Conservation (phyloP, 2,329 filamentous ascomycete genomes). For the Trichoderma aggressivum region DNA sequence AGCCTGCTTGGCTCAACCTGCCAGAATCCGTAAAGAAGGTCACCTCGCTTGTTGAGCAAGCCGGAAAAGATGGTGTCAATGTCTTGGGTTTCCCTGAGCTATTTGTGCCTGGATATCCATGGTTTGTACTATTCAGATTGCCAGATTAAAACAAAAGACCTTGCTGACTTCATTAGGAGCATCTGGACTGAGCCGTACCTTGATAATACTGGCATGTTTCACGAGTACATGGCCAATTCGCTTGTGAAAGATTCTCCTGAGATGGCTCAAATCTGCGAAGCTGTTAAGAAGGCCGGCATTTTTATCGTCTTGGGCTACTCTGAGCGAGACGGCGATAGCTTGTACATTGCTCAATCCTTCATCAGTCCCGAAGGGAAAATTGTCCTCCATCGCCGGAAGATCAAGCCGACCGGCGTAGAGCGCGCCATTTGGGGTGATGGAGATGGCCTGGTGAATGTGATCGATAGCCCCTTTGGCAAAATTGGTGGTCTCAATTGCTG, state of each 20-base stretch:
- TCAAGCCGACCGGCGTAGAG: conserved; percentile 47
- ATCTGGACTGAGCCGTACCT: background rate
- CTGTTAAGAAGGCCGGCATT: conserved; percentile 38
- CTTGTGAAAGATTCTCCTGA: conserved; percentile 33
- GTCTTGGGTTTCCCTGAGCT: conserved; percentile 52
- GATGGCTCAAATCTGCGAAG: conserved; percentile 39
- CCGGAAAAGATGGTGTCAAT: conserved; percentile 48
- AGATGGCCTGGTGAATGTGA: conserved; percentile 37
- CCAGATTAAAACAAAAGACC: background rate
- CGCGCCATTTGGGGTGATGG: conserved; percentile 50
- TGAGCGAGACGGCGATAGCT: conserved; percentile 39
- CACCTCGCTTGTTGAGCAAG: conserved; percentile 50
- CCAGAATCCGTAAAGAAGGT: conserved; percentile 52
- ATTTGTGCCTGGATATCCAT: conserved; percentile 52
- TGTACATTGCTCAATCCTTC: conserved; percentile 48
- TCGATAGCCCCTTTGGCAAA: conserved; percentile 45
- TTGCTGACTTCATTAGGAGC: background rate
- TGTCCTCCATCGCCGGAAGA: conserved; percentile 43
- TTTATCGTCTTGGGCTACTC: conserved; percentile 46
- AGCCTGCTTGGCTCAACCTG: conserved; percentile 59
- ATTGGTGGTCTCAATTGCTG: conserved; percentile 52
- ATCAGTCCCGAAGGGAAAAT: conserved; percentile 46
- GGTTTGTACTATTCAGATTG: conserved; percentile 27
- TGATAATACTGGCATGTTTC: background rate
- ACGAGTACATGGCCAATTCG: conserved; percentile 24